Conservation (phyloP, 1,139 yeast species). For the Kodamaea ohmeri region DNA sequence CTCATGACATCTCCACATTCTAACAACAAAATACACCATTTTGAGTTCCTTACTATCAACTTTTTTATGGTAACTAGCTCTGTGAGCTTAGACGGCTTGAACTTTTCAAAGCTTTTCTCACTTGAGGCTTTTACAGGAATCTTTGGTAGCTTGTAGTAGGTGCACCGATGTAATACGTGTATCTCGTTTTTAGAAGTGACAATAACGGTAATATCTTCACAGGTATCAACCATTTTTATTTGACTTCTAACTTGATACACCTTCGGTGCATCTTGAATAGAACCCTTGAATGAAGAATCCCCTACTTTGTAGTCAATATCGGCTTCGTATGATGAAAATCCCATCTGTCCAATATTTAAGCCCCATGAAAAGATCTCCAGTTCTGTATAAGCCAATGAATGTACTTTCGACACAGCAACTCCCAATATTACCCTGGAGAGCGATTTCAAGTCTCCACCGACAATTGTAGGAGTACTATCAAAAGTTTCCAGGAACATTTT, state of each 20-base stretch:
- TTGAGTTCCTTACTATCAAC: constrained; percentile 34
- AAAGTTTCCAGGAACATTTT: constrained; percentile 30
- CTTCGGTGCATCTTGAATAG: constrained; percentile 41
- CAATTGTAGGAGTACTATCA: constrained; percentile 48
- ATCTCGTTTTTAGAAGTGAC: constrained; percentile 59
- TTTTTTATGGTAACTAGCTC: constrained; percentile 35
- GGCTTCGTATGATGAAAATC: constrained; percentile 32
- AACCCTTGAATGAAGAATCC: constrained; percentile 33
- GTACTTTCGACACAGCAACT: constrained; percentile 67
- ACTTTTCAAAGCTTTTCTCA: constrained; percentile 49
- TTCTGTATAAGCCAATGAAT: constrained; percentile 61
- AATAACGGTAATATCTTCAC: constrained; percentile 71
- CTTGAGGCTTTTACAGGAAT: constrained; percentile 30
- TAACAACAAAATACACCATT: constrained; percentile 42
- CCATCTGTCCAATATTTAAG: constrained; percentile 83
- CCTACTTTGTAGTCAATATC: constrained; percentile 29
- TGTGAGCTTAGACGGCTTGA: constrained; percentile 51
- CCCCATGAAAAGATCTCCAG: constrained; percentile 72
- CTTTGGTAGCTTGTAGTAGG: constrained; percentile 49
- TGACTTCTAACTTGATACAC: constrained; percentile 45
- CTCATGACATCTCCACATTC: constrained; percentile 52
- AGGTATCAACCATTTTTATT: constrained; percentile 59
- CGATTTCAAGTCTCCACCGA: constrained; percentile 49
- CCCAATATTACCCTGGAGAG: constrained; percentile 39
- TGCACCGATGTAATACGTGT: constrained; percentile 58